These are phyloP conservation scores for Aphanomyces invadans DNA, from an alignment of 352 stramenopile genomes.

Conservation along the genomic window DNA sequence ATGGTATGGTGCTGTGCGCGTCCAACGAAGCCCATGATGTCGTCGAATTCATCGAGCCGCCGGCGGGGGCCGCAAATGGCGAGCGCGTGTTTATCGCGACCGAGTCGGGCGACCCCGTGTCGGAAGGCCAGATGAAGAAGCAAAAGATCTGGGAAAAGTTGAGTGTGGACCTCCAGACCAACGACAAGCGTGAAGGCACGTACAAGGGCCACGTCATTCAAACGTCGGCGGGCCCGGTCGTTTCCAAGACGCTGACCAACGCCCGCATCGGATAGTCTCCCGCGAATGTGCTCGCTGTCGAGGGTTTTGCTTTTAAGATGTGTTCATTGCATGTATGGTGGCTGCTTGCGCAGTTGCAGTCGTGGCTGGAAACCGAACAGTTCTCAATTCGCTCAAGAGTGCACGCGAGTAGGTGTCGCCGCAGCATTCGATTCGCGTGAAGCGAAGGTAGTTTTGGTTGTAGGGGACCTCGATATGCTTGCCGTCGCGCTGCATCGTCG, in stretches of 20 bases:
- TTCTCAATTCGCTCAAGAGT: no score
- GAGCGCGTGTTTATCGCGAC: conserved; percentile 87
- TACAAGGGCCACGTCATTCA: conserved; percentile 74
- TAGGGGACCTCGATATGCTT: no score
- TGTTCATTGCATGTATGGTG: no score
- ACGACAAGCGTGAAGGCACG: conserved; percentile 57
- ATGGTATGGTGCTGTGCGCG: conserved; percentile 96
- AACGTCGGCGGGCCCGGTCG: conserved; percentile 57
- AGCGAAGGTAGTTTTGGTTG: no score
- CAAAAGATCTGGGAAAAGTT: conserved; percentile 83
- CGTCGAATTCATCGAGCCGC: conserved; percentile 93
- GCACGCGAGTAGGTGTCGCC: no score
- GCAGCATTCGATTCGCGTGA: no score
- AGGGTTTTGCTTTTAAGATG: no score
- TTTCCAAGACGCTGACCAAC: conserved; percentile 49
- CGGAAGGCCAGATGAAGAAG: conserved; percentile 79
- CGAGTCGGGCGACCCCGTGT: conserved; percentile 61
- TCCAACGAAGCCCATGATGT: conserved; percentile 78
- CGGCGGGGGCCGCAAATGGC: conserved; percentile 84
- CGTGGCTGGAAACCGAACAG: no score
- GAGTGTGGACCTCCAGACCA: conserved; percentile 52
- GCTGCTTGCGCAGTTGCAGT: no score
- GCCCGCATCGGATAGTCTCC: conserved; percentile 76
- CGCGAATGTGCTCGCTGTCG: no score
- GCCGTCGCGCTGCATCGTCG: no score